A percentile compares a stretch with the other conserved stretches of the same genome.
These are phyloP conservation scores for Urtica urens DNA, from an alignment of 306 rosid species.

Conservation along the genomic window DNA sequence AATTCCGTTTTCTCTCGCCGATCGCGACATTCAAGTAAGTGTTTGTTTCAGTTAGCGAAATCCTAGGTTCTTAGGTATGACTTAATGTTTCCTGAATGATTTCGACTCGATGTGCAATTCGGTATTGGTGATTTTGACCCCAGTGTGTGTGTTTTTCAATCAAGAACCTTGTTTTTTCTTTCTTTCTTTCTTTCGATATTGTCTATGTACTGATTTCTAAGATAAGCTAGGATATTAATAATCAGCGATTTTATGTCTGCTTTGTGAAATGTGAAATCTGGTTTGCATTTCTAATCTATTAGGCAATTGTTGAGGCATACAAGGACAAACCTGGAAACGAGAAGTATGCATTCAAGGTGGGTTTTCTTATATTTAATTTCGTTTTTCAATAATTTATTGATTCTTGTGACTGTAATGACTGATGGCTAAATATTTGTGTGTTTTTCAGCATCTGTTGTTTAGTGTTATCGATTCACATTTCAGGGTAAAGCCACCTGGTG, in stretches of 20 bases:
- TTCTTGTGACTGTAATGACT: not conserved
- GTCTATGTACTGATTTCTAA: no score
- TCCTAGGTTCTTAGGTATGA: constrained; percentile 7
- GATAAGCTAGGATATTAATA: no score
- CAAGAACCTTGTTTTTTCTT: not conserved
- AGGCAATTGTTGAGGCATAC: constrained; percentile 85
- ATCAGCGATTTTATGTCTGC: no score
- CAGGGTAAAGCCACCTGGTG: constrained; percentile 82
- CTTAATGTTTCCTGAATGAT: not conserved
- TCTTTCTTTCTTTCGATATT: not conserved
- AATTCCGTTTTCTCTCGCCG: constrained; percentile 76
- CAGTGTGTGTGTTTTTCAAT: not conserved
- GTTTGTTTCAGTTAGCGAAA: not conserved
- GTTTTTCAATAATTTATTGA: not conserved
- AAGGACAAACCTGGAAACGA: constrained; percentile 83
- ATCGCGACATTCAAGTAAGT: constrained; percentile 77
- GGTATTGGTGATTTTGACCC: not conserved
- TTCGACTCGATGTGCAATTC: not conserved
- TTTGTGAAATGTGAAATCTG: no score
- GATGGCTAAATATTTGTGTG: not conserved
- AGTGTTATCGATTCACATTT: constrained; percentile 76
- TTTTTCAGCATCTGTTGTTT: constrained; percentile 78
- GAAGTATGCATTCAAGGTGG: constrained; percentile 84
- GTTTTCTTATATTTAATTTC: constrained; percentile 1
- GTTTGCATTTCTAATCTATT: not conserved